Evolutionary conservation across 768 basidiomycete genomes (phyloP).

Genomic region (Suillus americanus): DNA sequence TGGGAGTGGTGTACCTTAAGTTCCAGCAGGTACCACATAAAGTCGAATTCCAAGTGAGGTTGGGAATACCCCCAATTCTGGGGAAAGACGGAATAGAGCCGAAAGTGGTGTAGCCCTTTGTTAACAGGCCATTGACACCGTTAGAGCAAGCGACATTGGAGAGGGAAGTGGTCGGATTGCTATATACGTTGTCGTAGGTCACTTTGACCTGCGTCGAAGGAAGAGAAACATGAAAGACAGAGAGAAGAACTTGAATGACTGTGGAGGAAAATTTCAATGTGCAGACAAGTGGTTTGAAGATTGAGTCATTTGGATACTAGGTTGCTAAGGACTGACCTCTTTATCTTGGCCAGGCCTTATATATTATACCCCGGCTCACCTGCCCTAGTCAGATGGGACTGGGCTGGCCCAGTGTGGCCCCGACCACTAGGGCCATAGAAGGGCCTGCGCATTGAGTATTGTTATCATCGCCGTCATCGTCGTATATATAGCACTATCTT

Average conservation of each 20-base stretch:
- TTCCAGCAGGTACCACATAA: conserved; percentile 63
- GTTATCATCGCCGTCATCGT: no score
- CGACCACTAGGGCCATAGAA: no score
- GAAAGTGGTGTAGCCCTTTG: conserved; percentile 33
- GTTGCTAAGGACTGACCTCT: not conserved
- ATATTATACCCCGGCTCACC: not conserved
- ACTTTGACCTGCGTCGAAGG: no score
- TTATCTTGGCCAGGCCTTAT: not conserved
- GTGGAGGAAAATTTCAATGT: no score
- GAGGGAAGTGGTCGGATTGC: conserved; percentile 14
- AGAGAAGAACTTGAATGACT: no score
- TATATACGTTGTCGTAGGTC: no score
- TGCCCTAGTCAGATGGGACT: no score
- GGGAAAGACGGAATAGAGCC: conserved; percentile 34
- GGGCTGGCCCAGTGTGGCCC: no score
- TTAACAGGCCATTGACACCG: conserved; percentile 32
- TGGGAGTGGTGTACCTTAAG: conserved; percentile 43
- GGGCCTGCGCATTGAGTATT: no score
- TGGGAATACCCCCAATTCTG: conserved; percentile 27
- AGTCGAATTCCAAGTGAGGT: conserved; percentile 42
- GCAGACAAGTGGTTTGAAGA: not conserved
- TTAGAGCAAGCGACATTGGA: conserved; percentile 36
- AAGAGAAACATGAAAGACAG: no score
- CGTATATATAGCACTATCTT: no score
- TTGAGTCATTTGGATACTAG: not conserved